Evolutionary conservation across 768 basidiomycete species (phyloP).

Genomic region (Suillus fuscotomentosus): DNA sequence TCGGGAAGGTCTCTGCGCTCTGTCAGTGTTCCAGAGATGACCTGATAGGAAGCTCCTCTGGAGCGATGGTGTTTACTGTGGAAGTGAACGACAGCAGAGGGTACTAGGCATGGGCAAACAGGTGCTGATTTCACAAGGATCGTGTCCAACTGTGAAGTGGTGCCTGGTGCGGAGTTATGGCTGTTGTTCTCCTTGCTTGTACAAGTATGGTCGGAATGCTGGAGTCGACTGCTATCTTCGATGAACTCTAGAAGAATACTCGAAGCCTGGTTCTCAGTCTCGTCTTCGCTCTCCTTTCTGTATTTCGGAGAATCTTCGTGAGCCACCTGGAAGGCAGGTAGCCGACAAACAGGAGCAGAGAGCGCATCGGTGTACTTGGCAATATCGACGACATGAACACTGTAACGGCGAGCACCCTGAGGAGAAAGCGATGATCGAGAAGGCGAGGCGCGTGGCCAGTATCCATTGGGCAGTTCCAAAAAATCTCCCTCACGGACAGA

Average conservation of each 20-base stretch:
- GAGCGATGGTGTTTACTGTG: constrained; percentile 6
- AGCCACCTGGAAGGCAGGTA: background rate
- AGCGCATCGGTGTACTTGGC: background rate
- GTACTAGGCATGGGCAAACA: background rate
- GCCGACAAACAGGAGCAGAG: background rate
- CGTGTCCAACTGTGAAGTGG: background rate
- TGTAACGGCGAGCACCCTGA: background rate
- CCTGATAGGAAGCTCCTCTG: constrained; percentile 1
- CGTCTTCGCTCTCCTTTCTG: constrained; percentile 2
- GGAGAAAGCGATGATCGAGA: background rate
- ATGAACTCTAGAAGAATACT: background rate
- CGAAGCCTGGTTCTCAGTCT: background rate
- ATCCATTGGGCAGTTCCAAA: constrained; percentile 2
- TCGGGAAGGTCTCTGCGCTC: background rate
- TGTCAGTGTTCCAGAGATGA: background rate
- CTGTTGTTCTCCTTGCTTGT: background rate
- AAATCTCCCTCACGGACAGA: constrained; percentile 8
- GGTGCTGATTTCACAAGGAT: background rate
- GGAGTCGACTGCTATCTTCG: background rate
- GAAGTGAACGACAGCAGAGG: background rate
- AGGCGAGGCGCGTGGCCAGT: background rate
- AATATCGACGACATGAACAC: background rate
- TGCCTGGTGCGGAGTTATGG: background rate
- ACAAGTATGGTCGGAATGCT: background rate
- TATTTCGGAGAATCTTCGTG: background rate